Evolutionary conservation across 1,284 basidiomycete genomes (phyloP), one percentile per base, ranked within the genome.

Genomic region (Ganoderma multipileum): DNA sequence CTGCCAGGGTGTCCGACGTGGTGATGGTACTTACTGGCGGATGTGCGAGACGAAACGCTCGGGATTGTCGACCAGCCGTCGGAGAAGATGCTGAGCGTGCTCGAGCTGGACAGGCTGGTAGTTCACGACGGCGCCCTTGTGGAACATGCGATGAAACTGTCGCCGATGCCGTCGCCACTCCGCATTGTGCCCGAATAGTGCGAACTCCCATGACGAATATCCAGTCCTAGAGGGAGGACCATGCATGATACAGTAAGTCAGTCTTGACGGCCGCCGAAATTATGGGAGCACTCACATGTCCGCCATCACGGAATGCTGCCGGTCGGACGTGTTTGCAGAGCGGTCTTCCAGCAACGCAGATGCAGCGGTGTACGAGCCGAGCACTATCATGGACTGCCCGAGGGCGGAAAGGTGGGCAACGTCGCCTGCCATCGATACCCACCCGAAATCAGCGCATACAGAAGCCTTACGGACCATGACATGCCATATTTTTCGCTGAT

Each of bases 301-400:
- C 2, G 68, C 66, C 64, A 67, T 70, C 12, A 70, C 65, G 1
- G 64, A 57, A 7, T 44, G 59, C 16, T 58, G 68, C 42, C 70
- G 41, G 42, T 67, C 67, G 5, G 67, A 67, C 14, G 61, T 68
- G 39, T 64, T 64, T 3, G 54, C 58, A 12, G 70, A 69, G 11
- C 63, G 67, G 9, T 36, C 59, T 5, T 71, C 67, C 9, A 69
- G 39, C 0, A 71, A 41, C 20, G 52, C 63, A 26, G 44, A 18
- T 2, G 68, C 68, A 5, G 67, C 65, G 16, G 62, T 54, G 30
- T 63, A 65, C 16, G 70, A 67, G 41, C 65, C 66, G 16, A 71
- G 30, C 16, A 69, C 60, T 2, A 71, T 47, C 38, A 66, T 61
- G 3, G 66, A 67, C 39, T 69, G 68, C 0, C 63, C 68, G 12